Evolutionary conservation across 2,329 filamentous ascomycete genomes (phyloP).

Genomic region (Ophiostoma sp.): DNA sequence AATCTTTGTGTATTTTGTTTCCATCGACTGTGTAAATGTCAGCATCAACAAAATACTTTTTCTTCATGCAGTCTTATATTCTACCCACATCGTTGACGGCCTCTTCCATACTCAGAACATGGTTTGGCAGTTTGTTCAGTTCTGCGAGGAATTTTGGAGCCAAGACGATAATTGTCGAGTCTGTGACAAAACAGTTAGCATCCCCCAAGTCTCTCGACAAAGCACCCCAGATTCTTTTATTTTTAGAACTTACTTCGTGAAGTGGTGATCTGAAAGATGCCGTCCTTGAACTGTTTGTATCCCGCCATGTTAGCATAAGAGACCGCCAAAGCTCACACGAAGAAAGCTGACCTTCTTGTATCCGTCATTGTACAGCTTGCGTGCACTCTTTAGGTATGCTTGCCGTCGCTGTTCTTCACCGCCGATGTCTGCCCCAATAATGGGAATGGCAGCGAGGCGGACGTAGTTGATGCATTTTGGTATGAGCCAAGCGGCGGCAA

Average conservation of each 20-base stretch:
- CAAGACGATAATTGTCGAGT: slow-evolving; percentile 35
- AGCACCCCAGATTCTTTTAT: background rate
- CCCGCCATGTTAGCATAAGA: background rate
- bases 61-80: too few relatives aligned
- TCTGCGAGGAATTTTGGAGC: slow-evolving; percentile 37
- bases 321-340: background rate
- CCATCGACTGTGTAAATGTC: slow-evolving; percentile 34
- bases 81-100: slow-evolving; percentile 34
- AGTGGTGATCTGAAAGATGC: slow-evolving; percentile 19
- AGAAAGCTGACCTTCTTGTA: slow-evolving; percentile 11
- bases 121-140: slow-evolving; percentile 38
- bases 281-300: slow-evolving; percentile 19
- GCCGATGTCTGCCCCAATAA: slow-evolving; percentile 18
- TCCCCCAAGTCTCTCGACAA: too few relatives aligned
- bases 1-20: slow-evolving; percentile 40
- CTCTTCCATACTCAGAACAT: slow-evolving; percentile 36
- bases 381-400: slow-evolving; percentile 19
- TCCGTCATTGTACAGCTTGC: slow-evolving; percentile 24
- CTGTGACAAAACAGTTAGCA: slow-evolving; percentile 25
- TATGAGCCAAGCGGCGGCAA: background rate
- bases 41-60: background rate
- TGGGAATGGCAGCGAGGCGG: slow-evolving; percentile 12
- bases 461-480: background rate
- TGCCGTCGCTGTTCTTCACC: slow-evolving; percentile 15
- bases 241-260: slow-evolving; percentile 3